Evolutionary conservation across 441 rosid genomes (phyloP), one percentile per base, ranked within the genome.

Genomic region (Geranium incanum): DNA sequence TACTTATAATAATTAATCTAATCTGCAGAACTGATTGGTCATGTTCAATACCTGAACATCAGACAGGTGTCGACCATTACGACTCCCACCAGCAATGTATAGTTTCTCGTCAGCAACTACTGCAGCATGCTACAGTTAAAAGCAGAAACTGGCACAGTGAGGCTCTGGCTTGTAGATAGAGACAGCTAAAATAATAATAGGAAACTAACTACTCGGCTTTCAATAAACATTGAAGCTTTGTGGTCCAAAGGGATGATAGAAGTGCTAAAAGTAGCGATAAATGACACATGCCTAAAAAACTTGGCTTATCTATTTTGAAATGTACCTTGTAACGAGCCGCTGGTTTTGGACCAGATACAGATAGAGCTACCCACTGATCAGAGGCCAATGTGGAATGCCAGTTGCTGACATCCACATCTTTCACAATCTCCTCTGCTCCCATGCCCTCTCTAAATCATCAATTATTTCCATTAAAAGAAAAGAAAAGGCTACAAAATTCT

Each of bases 321-420:
- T 9, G 74, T 69, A 94, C 99, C 97, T 94, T 91, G 83, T 91
- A 94, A 21, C 99, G 92, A 81, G 97, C 95, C 23, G 89, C 87
- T 28, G 97, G 96, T 21, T 87, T 84, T 6, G 85, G 66, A 52
- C 90, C 88, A 41, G 86, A 62, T 67, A 90, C 86, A 9, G 89
- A 85, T 70, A 87, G 83, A 70, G 87, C 74, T 45, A 76, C 79
- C 99, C 99, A 94, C 72, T 89, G 83, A 38, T 85, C 87, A 78
- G 83, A 79, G 5, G 74, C 79, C 77, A 92, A 79, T 68, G 87
- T 87, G 12, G 88, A 83, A 79, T 81, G 85, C 97, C 97, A 92
- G 67, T 78, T 79, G 71, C 78, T 78, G 43, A 70, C 71, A 78
- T 86, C 87, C 79, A 88, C 75, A 7, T 81, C 86, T 74, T 81